Percentiles rank a stretch among this genome's conserved stretches.
phyloP scores from a whole-genome alignment of 495 filamentous ascomycete genomes.

The Pseudoneurospora amorphoporcata region DNA sequence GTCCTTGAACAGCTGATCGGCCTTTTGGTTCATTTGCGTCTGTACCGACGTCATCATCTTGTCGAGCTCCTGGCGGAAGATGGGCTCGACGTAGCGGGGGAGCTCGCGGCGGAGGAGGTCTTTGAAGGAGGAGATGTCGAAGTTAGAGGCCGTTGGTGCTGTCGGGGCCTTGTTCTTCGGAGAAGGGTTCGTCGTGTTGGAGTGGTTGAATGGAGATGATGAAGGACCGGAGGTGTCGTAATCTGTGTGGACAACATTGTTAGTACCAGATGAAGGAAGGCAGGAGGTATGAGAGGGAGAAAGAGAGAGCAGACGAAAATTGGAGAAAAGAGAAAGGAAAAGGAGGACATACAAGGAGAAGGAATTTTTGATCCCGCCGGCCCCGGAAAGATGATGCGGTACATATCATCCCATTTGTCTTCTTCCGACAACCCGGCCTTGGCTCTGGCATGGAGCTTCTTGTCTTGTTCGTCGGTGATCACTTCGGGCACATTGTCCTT shows the following conservation, averaged over 20 bases:
- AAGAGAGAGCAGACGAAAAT: background rate
- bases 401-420: constrained; percentile 24
- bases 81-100: constrained; percentile 6
- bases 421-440: constrained; percentile 13
- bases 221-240: background rate
- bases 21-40: constrained; percentile 8
- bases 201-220: background rate
- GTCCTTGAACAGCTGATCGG: constrained; percentile 10
- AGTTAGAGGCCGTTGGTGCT: background rate
- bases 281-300: background rate
- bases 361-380: background rate
- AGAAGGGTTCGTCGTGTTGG: background rate
- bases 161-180: background rate
- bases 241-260: background rate
- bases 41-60: constrained; percentile 9
- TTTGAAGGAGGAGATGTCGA: background rate
- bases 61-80: constrained; percentile 17
- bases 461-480: constrained; percentile 24
- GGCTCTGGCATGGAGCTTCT: constrained; percentile 11
- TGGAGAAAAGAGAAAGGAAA: background rate
- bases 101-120: constrained; percentile 13
- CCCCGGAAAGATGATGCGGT: constrained; percentile 15
- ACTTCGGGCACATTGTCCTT: constrained; percentile 5
- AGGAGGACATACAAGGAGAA: background rate
- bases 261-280: background rate